Evolutionary conservation across 257 asterid genomes (phyloP).

Genomic region (Nicotiana noctiflora): DNA sequence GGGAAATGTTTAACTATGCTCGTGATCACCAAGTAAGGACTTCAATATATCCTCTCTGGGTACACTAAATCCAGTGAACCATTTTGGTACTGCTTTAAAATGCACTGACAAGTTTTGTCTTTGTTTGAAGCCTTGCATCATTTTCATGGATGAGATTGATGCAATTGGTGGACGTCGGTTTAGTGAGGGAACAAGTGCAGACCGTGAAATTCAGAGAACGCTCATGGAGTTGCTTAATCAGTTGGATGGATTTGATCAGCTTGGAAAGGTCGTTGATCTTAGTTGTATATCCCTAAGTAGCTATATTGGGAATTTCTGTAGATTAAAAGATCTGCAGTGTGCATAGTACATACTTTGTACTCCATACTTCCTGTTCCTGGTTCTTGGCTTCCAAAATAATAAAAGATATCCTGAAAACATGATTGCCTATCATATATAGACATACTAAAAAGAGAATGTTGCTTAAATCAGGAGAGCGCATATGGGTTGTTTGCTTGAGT

Average conservation of each 20-base stretch:
- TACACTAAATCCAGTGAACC: not conserved
- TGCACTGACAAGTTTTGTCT: constrained; percentile 7
- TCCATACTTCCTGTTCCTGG: not conserved
- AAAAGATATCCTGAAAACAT: not conserved
- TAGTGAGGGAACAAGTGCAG: constrained; percentile 98
- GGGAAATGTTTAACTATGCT: constrained; percentile 92
- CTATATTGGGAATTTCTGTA: not conserved
- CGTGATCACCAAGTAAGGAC: constrained; percentile 89
- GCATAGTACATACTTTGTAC: not conserved
- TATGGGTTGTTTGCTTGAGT: not conserved
- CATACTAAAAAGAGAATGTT: not conserved
- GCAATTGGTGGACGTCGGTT: constrained; percentile 96
- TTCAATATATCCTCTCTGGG: not conserved
- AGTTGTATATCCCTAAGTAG: not conserved
- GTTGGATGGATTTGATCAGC: constrained; percentile 93
- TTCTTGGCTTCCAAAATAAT: not conserved
- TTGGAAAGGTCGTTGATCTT: constrained; percentile 65
- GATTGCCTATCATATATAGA: not conserved
- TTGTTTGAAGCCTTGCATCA: constrained; percentile 77
- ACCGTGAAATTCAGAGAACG: constrained; percentile 95
- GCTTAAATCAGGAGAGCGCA: not conserved
- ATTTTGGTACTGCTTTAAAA: not conserved
- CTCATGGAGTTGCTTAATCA: constrained; percentile 94
- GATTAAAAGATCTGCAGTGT: not conserved
- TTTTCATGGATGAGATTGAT: constrained; percentile 97